Conservation (phyloP, 768 basidiomycete species). For the Nevesoporus exiguus region DNA sequence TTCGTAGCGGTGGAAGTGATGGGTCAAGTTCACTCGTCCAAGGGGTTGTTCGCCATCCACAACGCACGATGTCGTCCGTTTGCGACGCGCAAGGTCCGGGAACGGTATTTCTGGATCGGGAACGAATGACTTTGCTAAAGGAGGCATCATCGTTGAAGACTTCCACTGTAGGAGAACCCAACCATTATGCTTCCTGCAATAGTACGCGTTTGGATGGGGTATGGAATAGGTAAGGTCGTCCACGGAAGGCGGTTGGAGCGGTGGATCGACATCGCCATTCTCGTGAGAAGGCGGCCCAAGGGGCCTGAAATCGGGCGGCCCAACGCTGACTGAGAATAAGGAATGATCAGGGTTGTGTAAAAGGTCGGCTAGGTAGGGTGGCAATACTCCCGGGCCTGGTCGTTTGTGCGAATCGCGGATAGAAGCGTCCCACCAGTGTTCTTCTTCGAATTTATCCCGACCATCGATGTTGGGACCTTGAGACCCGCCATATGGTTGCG, state of each 20-base stretch:
- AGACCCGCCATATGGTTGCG: conserved; percentile 15
- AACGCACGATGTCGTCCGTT: conserved; percentile 50
- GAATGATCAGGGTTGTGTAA: conserved; percentile 73
- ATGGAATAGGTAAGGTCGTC: conserved; percentile 66
- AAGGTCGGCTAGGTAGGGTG: conserved; percentile 61
- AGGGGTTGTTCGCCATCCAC: conserved; percentile 47
- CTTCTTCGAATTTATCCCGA: conserved; percentile 57
- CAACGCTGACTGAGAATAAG: conserved; percentile 56
- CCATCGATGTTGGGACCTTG: conserved; percentile 53
- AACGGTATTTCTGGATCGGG: conserved; percentile 41
- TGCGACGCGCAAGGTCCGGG: conserved; percentile 53
- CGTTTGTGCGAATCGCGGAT: conserved; percentile 44
- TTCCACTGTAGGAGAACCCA: conserved; percentile 79
- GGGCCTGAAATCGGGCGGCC: conserved; percentile 32
- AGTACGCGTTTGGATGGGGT: conserved; percentile 81
- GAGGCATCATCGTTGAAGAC: conserved; percentile 56
- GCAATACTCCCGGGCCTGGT: conserved; percentile 69
- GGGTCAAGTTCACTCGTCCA: conserved; percentile 55
- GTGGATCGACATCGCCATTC: conserved; percentile 12
- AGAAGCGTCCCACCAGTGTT: conserved; percentile 63
- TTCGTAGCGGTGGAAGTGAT: conserved; percentile 78
- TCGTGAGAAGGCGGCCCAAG: conserved; percentile 18
- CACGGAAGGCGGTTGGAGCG: conserved; percentile 43
- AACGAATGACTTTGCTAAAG: conserved; percentile 54
- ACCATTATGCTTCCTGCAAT: conserved; percentile 76